Conservation (phyloP, 2,329 filamentous ascomycete genomes). For the Colletotrichum acutatum region DNA sequence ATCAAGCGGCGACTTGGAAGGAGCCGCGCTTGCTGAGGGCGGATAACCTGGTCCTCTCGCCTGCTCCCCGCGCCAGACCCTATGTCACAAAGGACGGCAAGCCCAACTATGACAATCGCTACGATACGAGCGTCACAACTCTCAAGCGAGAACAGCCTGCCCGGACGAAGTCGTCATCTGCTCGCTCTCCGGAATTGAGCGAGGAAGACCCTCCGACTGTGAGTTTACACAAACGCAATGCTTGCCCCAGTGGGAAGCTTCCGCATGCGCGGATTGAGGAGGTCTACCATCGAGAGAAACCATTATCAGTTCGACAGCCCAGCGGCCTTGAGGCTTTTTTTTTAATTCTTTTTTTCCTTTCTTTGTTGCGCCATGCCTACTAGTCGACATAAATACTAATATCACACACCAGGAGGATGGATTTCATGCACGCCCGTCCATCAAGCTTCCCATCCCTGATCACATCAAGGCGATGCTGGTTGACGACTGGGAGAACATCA, state of each 20-base stretch:
- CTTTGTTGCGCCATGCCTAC: background rate
- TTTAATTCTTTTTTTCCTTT: background rate
- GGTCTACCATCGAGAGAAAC: background rate
- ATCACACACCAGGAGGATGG: slow-evolving; percentile 77
- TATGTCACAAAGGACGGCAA: slow-evolving; percentile 26
- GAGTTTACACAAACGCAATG: background rate
- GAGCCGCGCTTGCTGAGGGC: slow-evolving; percentile 25
- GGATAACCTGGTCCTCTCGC: slow-evolving; percentile 12
- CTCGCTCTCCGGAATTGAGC: background rate
- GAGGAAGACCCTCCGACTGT: background rate
- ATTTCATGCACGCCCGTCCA: slow-evolving; percentile 85
- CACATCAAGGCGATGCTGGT: slow-evolving; percentile 91
- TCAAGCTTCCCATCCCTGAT: slow-evolving; percentile 89
- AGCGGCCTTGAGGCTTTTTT: slow-evolving; percentile 7
- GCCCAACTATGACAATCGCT: slow-evolving; percentile 17
- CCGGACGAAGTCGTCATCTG: background rate
- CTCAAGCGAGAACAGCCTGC: slow-evolving; percentile 10
- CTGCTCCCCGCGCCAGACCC: background rate
- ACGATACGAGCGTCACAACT: background rate
- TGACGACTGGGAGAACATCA: slow-evolving; percentile 99
- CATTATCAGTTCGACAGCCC: background rate
- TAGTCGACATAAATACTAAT: background rate
- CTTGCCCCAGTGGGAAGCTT: background rate
- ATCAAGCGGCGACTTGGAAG: background rate
- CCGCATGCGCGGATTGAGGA: background rate